Evolutionary conservation across 1,139 yeast genomes (phyloP), one percentile per base, ranked within the genome.

Genomic region (Candida pseudoviswanathii): DNA sequence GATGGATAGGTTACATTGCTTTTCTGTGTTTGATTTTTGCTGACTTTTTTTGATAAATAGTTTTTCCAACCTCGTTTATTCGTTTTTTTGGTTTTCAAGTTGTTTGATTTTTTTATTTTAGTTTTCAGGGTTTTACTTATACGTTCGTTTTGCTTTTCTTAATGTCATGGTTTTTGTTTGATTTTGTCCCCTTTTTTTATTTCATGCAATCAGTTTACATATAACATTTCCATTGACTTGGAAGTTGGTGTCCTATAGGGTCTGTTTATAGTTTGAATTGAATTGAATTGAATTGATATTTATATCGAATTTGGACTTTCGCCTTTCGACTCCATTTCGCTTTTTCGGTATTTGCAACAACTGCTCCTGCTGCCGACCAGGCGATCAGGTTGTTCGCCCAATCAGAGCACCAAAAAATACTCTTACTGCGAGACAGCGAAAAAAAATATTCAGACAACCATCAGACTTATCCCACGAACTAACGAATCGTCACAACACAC

Each of bases 341-440:
- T 3, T n/a, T 39, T 8, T 11, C 5, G 8, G 4, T n/a, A n/a
- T 29, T 26, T 39, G 30, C 32, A 26, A 16, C 42, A 39, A 29
- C 16, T 16, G 16, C 16, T 16, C 16, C 16, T 16, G 16, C 16
- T 16, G 16, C 16, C 16, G 8, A 9, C 38, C 22, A 34, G 24
- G 10, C 24, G 25, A 16, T 8, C 10, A 11, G 11, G n/a, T 32
- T 24, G 10, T 22, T 36, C 24, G 36, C 41, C 46, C 46, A 44
- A 38, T 37, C 46, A 39, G 26, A 38, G 22, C 25, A 37, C n/a
- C 41, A 31, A 30, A 22, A 38, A 38, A 16, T 27, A 34, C 11
- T 34, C 10, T 21, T 32, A 8, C 24, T 24, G 26, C 10, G 11
- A 26, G n/a, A 29, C 16, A 10, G 26, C 36, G 33, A 34, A 21